Percentiles rank a stretch among this genome's conserved stretches.
These are phyloP conservation scores for Paramecium caudatum DNA, from an alignment of 73 alveolate genomes.

Conservation along the genomic window DNA sequence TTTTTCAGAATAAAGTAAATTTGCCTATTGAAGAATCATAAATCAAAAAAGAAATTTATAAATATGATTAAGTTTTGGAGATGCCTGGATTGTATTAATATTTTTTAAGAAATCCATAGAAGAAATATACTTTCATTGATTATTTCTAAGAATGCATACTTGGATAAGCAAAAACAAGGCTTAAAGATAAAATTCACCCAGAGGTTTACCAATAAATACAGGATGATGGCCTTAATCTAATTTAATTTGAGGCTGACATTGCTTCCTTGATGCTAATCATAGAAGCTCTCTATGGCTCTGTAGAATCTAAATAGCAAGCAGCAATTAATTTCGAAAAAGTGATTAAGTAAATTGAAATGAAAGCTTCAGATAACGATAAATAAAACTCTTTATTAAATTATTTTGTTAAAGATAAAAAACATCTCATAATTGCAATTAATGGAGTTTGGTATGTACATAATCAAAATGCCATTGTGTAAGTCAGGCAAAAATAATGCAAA, in stretches of 20 bases:
- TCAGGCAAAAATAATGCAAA: slow-evolving; percentile 8
- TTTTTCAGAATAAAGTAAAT: not conserved
- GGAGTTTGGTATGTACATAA: not conserved
- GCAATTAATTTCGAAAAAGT: not conserved
- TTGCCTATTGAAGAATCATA: not conserved
- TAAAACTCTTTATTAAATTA: not conserved
- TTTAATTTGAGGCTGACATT: slow-evolving; percentile 7
- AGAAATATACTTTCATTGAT: slow-evolving; percentile 15
- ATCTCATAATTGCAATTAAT: not conserved
- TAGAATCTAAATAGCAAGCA: not conserved
- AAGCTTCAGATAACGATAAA: slow-evolving; percentile 3
- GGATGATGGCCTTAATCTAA: slow-evolving; percentile 15
- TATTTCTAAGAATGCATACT: not conserved
- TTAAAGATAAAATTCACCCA: slow-evolving; percentile 7
- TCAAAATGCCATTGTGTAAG: not conserved
- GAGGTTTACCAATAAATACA: not conserved
- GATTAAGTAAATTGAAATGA: slow-evolving; percentile 8
- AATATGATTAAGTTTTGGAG: slow-evolving; percentile 8
- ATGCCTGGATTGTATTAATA: slow-evolving; percentile 29
- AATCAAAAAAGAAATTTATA: not conserved
- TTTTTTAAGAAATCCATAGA: slow-evolving; percentile 3
- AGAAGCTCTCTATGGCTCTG: not conserved
- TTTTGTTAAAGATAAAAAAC: not conserved
- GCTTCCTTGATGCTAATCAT: not conserved
- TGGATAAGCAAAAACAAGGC: not conserved